Evolutionary conservation across 306 rosid species (phyloP), one percentile per base, ranked within the genome.

Genomic region (Boehmeria nivea): DNA sequence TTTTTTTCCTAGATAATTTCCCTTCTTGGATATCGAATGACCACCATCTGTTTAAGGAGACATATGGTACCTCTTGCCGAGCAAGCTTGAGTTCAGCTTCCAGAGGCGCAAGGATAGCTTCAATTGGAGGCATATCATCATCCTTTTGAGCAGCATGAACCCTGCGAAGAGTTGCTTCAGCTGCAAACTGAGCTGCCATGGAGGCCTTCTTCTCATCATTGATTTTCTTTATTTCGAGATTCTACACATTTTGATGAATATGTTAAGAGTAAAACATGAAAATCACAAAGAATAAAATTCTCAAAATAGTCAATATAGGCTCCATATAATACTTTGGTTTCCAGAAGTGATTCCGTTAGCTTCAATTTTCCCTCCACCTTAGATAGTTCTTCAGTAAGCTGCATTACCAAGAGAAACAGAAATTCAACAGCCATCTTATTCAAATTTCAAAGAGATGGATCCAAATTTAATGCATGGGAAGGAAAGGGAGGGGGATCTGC

Each of bases 31-130:
- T 12, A 43, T 8, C 14, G 38, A 49, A 69, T 36, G 57, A 56
- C 4, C 53, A 24, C 28, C 48, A 21, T 20, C 55, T 60, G 25
- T 42, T 58, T 40, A 39, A 68, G 68, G 39, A 66, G 50, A 22
- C 47, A 28, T 43, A n/a, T 27, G 18, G 57, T 64, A 93, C 99
- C 96, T 93, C 99, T 53, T 83, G 95, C 56, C 93, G 85, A 19
- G 99, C 94, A 69, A 93, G 99, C 86, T 85, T 93, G 59, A 93
- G 99, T 71, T 93, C 96, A 63, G 99, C 99, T 79, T 93, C 99
- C 64, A 93, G 72, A 69, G 99, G 99, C 43, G 99, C 96, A 34
- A 93, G 94, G 75, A 93, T 93, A 70, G 99, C 99, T 67, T 93
- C 99, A 15, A 93, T 93, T 49, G 99, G 99, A 65, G 99, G 99